Base-by-base conservation (phyloP, 2,329 filamentous ascomycete species). In the Alternaria gansuensis region DNA sequence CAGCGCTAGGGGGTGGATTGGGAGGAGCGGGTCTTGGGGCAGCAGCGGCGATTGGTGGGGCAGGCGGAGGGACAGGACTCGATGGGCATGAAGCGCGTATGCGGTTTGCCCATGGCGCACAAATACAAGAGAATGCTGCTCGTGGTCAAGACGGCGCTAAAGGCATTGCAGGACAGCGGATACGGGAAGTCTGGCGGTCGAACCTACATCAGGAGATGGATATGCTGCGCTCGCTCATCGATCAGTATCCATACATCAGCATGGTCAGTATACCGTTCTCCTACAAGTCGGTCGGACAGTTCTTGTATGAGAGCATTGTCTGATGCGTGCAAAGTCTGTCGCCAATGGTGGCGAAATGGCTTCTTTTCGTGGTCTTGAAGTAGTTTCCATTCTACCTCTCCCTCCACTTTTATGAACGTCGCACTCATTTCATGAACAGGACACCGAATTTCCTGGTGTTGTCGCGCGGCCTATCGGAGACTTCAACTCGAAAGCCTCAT, bases 381-480 rank as follows among this genome's bases (percentile, higher is more conserved):
- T 64, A 64, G 58, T 48, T 51, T 56, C 41, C 17, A 45, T 45
- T 60, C 57, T 57, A 46, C 52, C 33, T 34, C 41, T 45, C 44
- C 33, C 29, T 17, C 28, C 10, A 17, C 28, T 9, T 6, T 48
- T n/a, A 41, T 5, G 37, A 13, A 37, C 28, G 40, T 21, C 24
- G 54, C 61, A 51, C 69, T 74, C 51, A 74, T 59, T 37, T 31
- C 40, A 17, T 13, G 17, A 29, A 51, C 21, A 97, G 93, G 95
- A 99, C 76, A 97, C 95, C 24, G 94, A 98, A 76, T 99, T 99
- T 70, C 95, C 95, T n/a, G 95, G 95, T 57, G 93, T 99, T 52
- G 94, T 99, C 52, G 92, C 94, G 26, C 87, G 95, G 67, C 95
- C 95, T 2, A 98, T 99, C 84, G 95, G 95, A 48, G 88, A 90